These are phyloP conservation scores for Sporisorium exsertum DNA, from an alignment of 1,284 basidiomycete species.

Conservation along the genomic window DNA sequence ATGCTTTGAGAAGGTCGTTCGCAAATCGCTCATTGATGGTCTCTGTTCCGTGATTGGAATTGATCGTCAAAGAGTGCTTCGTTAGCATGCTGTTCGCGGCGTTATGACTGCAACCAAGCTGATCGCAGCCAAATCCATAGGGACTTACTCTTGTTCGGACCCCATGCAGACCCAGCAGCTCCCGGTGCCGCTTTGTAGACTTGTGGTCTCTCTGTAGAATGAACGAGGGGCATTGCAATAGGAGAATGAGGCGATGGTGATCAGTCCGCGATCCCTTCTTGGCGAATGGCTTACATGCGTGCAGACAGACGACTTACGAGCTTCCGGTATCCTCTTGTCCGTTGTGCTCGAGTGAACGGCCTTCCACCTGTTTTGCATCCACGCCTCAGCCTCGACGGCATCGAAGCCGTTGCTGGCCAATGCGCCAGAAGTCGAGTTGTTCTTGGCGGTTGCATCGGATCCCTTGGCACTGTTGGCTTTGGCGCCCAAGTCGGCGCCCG, in stretches of 20 bases:
- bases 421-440: constrained; percentile 5
- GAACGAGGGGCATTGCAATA: not conserved
- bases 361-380: constrained; percentile 48
- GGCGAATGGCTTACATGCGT: not conserved
- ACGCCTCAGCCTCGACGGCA: constrained; percentile 32
- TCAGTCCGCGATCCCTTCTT: not conserved
- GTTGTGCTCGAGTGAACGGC: constrained; percentile 10
- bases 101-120: not conserved
- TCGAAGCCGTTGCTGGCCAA: constrained; percentile 36
- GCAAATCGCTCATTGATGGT: constrained; percentile 42
- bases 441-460: constrained; percentile 28
- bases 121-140: not conserved
- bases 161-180: constrained; percentile 43
- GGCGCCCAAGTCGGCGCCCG: constrained; percentile 38
- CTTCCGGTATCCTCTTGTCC: constrained; percentile 24
- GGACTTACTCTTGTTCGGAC: constrained; percentile 49
- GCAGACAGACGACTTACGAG: constrained; percentile 23
- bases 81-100: not conserved
- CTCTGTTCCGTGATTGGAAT: constrained; percentile 16
- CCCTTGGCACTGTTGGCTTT: constrained; percentile 40
- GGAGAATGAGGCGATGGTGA: not conserved
- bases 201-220: constrained; percentile 36
- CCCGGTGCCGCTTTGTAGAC: constrained; percentile 44
- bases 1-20: constrained; percentile 39
- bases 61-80: too few species aligned